These are phyloP conservation scores for Euphorbia schlechtendalii DNA, from an alignment of 441 rosid genomes.

Conservation along the genomic window DNA sequence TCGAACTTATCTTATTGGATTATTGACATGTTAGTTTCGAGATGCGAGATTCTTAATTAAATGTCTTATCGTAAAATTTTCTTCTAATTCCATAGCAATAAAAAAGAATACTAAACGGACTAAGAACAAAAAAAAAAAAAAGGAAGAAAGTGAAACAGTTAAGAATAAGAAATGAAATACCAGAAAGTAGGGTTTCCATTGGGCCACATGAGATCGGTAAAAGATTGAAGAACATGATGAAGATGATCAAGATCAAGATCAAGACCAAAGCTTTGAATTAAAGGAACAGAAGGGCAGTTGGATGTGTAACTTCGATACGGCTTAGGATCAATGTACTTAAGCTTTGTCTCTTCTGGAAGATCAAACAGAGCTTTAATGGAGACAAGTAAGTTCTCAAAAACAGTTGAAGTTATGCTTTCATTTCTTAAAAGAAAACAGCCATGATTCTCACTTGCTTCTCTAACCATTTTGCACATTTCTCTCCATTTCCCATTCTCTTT, in stretches of 20 bases:
- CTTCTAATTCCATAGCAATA: too few relatives aligned
- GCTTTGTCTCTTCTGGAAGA: slow-evolving; percentile 40
- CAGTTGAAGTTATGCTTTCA: slow-evolving; percentile 10
- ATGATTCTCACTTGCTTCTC: slow-evolving; percentile 35
- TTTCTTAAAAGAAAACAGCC: slow-evolving; percentile 32
- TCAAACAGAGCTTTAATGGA: slow-evolving; percentile 29
- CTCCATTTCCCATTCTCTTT: slow-evolving; percentile 16
- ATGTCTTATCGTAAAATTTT: too few relatives aligned
- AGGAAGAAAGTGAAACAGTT: too few relatives aligned
- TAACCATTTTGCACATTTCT: slow-evolving; percentile 22
- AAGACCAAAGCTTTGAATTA: slow-evolving; percentile 40
- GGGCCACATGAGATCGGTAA: slow-evolving; percentile 43
- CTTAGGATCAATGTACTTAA: slow-evolving; percentile 25
- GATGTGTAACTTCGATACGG: slow-evolving; percentile 39
- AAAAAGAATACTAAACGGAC: too few relatives aligned
- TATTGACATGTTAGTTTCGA: too few relatives aligned
- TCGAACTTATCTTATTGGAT: too few relatives aligned
- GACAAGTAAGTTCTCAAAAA: slow-evolving; percentile 22
- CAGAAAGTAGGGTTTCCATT: slow-evolving; percentile 36
- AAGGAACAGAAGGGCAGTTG: slow-evolving; percentile 23
- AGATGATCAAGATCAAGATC: slow-evolving; percentile 22
- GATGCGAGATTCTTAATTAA: too few relatives aligned
- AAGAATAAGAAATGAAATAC: slow-evolving; percentile 7
- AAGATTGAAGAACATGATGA: slow-evolving; percentile 18
- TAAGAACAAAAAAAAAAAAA: too few relatives aligned